Conservation (phyloP, 768 basidiomycete species). For the Obba rivulosa region DNA sequence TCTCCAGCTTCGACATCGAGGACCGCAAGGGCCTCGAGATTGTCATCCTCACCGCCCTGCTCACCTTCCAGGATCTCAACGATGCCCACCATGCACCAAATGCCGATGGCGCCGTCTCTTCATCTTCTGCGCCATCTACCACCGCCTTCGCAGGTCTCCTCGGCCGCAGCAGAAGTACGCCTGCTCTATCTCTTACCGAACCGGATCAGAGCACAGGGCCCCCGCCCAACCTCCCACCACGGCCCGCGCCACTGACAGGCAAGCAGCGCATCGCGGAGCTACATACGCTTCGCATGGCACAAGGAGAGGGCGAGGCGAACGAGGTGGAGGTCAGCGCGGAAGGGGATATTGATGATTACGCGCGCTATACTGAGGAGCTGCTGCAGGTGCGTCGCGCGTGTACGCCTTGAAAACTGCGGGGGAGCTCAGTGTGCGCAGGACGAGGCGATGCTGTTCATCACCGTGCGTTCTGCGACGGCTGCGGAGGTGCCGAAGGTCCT, state of each 20-base stretch:
- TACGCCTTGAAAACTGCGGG: background rate
- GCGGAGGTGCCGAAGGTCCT: slow-evolving; percentile 73
- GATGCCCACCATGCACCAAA: slow-evolving; percentile 41
- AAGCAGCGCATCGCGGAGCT: slow-evolving; percentile 67
- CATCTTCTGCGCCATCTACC: slow-evolving; percentile 4
- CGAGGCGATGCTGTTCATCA: slow-evolving; percentile 76
- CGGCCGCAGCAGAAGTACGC: background rate
- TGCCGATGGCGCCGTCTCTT: slow-evolving; percentile 2
- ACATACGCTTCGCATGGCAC: slow-evolving; percentile 42
- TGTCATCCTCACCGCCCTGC: slow-evolving; percentile 65
- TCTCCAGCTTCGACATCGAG: slow-evolving; percentile 68
- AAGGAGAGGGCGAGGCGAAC: slow-evolving; percentile 56
- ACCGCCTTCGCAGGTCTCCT: slow-evolving; percentile 2
- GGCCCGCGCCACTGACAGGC: slow-evolving; percentile 58
- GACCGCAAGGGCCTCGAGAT: slow-evolving; percentile 87
- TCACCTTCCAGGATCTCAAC: slow-evolving; percentile 73
- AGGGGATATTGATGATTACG: slow-evolving; percentile 61
- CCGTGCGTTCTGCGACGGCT: slow-evolving; percentile 57
- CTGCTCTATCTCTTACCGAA: background rate
- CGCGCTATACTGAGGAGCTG: slow-evolving; percentile 55
- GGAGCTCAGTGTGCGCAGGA: slow-evolving; percentile 39
- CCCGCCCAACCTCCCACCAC: slow-evolving; percentile 31
- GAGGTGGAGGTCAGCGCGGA: slow-evolving; percentile 69
- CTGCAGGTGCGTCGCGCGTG: slow-evolving; percentile 44
- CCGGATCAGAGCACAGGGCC: slow-evolving; percentile 8